Evolutionary conservation across 208 protist genomes (phyloP).

Genomic region (Trypanosomatidae sp.): DNA sequence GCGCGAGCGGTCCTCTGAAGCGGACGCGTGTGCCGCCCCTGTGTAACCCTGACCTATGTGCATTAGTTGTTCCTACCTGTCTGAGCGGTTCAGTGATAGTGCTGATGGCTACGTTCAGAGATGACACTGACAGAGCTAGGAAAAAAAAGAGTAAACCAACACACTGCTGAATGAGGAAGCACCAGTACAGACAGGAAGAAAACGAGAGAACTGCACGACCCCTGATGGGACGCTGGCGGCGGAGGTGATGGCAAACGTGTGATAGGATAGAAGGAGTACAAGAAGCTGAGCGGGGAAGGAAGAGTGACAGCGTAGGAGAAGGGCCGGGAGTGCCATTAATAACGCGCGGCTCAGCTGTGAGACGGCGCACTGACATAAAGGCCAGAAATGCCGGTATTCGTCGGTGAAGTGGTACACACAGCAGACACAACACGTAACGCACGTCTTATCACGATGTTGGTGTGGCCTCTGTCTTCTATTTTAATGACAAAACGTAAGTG

Average conservation of each 20-base stretch:
- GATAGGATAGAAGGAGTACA: background rate
- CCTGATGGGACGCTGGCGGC: background rate
- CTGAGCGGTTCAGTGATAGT: background rate
- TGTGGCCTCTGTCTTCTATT: background rate
- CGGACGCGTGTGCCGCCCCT: background rate
- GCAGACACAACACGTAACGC: background rate
- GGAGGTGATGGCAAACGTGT: background rate
- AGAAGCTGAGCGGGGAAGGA: background rate
- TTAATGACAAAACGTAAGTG: slow-evolving; percentile 1
- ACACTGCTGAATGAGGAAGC: background rate
- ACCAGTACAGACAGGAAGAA: background rate
- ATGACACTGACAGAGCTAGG: background rate
- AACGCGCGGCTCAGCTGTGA: background rate
- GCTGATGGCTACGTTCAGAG: background rate
- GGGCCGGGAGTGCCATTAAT: background rate
- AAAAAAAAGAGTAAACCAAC: slow-evolving; percentile 1
- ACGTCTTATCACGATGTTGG: background rate
- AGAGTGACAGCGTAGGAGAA: background rate
- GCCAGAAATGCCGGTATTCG: background rate
- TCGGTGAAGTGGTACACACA: background rate
- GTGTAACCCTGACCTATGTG: background rate
- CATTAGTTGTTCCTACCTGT: background rate
- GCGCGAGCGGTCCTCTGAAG: background rate
- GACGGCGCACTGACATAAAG: background rate
- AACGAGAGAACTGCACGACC: background rate